Percentiles rank a stretch among this genome's conserved stretches.
These are phyloP conservation scores for Mycena crocata DNA, from an alignment of 768 basidiomycete species.

Conservation along the genomic window DNA sequence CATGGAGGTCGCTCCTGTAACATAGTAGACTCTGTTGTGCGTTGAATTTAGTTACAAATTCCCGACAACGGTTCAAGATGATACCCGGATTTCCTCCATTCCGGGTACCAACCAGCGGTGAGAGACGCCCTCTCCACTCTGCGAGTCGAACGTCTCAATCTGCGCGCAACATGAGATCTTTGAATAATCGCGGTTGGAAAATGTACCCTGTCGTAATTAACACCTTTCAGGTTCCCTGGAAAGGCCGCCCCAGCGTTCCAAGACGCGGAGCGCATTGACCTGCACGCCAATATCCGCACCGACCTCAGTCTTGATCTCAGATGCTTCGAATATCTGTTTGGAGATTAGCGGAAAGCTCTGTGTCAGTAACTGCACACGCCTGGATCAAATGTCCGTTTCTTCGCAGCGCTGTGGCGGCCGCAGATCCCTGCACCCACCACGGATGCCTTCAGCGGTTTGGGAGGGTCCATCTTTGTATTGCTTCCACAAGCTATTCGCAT, in stretches of 20 bases:
- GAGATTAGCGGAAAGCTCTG: background rate
- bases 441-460: conserved; percentile 16
- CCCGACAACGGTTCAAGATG: background rate
- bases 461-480: background rate
- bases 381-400: conserved; percentile 22
- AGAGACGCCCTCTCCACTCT: conserved; percentile 4
- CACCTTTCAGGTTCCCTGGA: conserved; percentile 14
- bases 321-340: conserved; percentile 24
- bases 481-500: background rate
- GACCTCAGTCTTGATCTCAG: conserved; percentile 19
- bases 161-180: background rate
- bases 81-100: conserved; percentile 4
- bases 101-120: conserved; percentile 4
- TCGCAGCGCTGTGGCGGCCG: conserved; percentile 22
- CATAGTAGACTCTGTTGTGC: conserved; percentile 1
- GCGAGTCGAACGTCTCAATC: background rate
- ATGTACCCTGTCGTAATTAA: conserved; percentile 13
- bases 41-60: background rate
- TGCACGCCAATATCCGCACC: conserved; percentile 24
- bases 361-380: background rate
- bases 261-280: conserved; percentile 20
- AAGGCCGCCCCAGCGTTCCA: conserved; percentile 9
- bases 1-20: conserved; percentile 18
- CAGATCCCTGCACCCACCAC: conserved; percentile 27
- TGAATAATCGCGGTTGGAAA: background rate